A percentile compares a stretch with the other conserved stretches of the same genome.
phyloP scores from a whole-genome alignment of 108 stramenopile genomes.

The Cylindrotheca closterium region DNA sequence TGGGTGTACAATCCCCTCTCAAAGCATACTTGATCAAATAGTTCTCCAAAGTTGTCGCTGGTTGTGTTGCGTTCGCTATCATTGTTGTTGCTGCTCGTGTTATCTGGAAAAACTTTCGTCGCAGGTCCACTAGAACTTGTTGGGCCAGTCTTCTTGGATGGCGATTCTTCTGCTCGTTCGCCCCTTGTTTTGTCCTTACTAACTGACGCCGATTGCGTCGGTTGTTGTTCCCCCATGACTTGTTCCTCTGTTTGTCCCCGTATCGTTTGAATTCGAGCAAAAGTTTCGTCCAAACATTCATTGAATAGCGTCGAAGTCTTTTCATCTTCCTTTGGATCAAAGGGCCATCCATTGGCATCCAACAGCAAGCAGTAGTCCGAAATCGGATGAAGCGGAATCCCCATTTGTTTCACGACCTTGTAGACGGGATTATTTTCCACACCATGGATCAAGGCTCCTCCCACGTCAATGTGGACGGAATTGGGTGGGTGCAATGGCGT shows the following conservation, averaged over 20 bases:
- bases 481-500: slow-evolving; percentile 19
- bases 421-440: slow-evolving; percentile 78
- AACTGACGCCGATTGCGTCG: not conserved
- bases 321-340: slow-evolving; percentile 63
- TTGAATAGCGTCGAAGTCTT: slow-evolving; percentile 64
- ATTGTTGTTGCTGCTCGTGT: not conserved
- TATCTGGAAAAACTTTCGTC: not conserved
- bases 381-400: slow-evolving; percentile 22
- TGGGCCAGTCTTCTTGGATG: not conserved
- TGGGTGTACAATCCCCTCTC: slow-evolving; percentile 20
- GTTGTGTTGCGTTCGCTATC: slow-evolving; percentile 3
- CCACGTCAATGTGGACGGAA: slow-evolving; percentile 63
- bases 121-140: not conserved
- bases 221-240: not conserved
- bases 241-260: not conserved
- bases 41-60: slow-evolving; percentile 30
- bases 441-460: slow-evolving; percentile 90
- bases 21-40: slow-evolving; percentile 38
- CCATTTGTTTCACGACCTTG: slow-evolving; percentile 52
- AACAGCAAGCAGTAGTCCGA: slow-evolving; percentile 40
- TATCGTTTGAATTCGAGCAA: slow-evolving; percentile 15
- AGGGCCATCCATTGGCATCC: slow-evolving; percentile 64
- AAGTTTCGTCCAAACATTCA: slow-evolving; percentile 56
- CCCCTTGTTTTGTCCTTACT: slow-evolving; percentile 2
- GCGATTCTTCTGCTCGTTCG: not conserved